These are phyloP conservation scores for Collybia sordida DNA, from an alignment of 768 basidiomycete genomes.

Conservation along the genomic window DNA sequence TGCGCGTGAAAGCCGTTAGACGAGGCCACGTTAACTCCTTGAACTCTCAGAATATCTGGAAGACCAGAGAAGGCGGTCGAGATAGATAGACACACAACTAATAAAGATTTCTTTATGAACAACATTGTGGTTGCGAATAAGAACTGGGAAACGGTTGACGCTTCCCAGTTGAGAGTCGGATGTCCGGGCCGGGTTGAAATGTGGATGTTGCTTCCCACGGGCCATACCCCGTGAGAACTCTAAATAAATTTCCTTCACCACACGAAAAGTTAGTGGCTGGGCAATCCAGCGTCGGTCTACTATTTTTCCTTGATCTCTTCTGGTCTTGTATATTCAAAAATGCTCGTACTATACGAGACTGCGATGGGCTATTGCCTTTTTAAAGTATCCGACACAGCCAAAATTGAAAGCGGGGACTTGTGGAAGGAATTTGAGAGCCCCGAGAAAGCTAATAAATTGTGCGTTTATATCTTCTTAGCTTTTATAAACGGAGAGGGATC, in stretches of 20 bases:
- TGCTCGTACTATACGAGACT: conserved; percentile 97
- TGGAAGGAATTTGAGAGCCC: conserved; percentile 94
- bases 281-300: too few relatives aligned
- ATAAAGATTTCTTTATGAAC: too few relatives aligned
- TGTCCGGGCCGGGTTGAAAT: too few relatives aligned
- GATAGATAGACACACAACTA: too few relatives aligned
- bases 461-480: conserved; percentile 29
- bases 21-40: too few relatives aligned
- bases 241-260: background rate
- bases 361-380: conserved; percentile 97
- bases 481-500: conserved; percentile 6
- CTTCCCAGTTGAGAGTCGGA: too few relatives aligned
- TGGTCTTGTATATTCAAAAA: conserved; percentile 33
- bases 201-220: too few relatives aligned
- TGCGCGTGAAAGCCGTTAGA: too few relatives aligned
- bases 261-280: background rate
- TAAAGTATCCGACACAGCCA: conserved; percentile 89
- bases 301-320: background rate
- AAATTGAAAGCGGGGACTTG: conserved; percentile 81
- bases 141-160: too few relatives aligned
- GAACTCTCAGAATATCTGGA: too few relatives aligned
- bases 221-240: conserved; percentile 2
- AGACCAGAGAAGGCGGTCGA: too few relatives aligned
- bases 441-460: conserved; percentile 91
- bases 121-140: too few relatives aligned